Base-by-base conservation (phyloP, 176 grass and related monocot species). In the Cenchrus purpureus region DNA sequence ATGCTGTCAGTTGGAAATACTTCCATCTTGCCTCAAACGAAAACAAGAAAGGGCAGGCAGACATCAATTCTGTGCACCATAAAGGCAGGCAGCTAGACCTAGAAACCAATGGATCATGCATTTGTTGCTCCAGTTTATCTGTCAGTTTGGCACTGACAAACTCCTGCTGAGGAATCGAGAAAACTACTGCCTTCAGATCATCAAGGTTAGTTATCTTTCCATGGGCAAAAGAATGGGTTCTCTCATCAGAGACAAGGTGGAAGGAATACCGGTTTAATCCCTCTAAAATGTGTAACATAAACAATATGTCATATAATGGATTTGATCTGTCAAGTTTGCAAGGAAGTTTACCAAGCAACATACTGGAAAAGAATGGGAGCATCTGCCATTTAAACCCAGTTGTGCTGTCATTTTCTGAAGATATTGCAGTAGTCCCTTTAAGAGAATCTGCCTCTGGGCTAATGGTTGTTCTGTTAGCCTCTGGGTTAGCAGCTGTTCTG, bases 91-190 rank as follows among this genome's bases (percentile, higher is more conserved):
- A 87, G 63, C 79, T 78, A 86, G 97, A 92, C 49, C 58, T 82
- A 88, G 86, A 84, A 80, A 87, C 86, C 74, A 99, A 86, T 25
- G 90, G 97, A 81, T 99, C 97, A 79, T 83, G 91, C 88, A 99
- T 83, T 81, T 99, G 97, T 71, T 99, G 97, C 90, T 99, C 97
- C n/a, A 99, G 80, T 82, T 99, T 99, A 88, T 99, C 97, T 65
- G 90, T 92, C 66, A 99, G 86, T 77, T 96, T 99, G 82, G 84
- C 82, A 77, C 88, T 96, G 46, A 94, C 68, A 81, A 99, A 99
- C 76, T 96, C 94, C 59, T 90, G 81, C 61, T 88, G 89, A 73
- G 90, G 88, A 88, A 99, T 85, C 84, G 86, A 85, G 87, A 90
- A 91, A 65, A 89, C 57, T 31, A 31, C 71, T 59, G 71, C 56